These are phyloP conservation scores for Calcarisporium arbuscula DNA, from an alignment of 2,329 filamentous ascomycete genomes.

Conservation along the genomic window DNA sequence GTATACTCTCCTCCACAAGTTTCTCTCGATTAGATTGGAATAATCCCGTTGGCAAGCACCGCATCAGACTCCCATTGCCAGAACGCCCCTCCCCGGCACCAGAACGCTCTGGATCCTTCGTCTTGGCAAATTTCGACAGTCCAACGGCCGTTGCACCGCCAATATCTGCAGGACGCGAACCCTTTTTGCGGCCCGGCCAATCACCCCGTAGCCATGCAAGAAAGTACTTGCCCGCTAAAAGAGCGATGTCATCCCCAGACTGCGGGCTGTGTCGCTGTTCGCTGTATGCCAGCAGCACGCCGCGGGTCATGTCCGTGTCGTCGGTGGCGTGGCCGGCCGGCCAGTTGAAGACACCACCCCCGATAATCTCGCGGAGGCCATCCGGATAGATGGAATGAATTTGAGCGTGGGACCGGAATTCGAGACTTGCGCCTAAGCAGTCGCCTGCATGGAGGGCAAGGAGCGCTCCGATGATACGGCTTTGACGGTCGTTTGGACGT, in stretches of 20 bases:
- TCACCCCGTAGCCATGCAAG: conserved; percentile 34
- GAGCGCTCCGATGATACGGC: conserved; percentile 34
- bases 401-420: conserved; percentile 30
- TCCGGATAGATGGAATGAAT: conserved; percentile 28
- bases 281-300: conserved; percentile 36
- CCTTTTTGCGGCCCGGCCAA: conserved; percentile 33
- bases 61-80: conserved; percentile 42
- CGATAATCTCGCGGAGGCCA: conserved; percentile 34
- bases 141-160: conserved; percentile 32
- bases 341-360: conserved; percentile 38
- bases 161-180: conserved; percentile 29
- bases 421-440: conserved; percentile 37
- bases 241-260: conserved; percentile 21
- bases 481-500: too few species aligned
- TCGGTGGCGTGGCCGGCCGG: conserved; percentile 38
- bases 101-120: conserved; percentile 20
- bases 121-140: conserved; percentile 20
- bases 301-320: conserved; percentile 41
- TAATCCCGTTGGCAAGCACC: conserved; percentile 38
- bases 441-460: conserved; percentile 41
- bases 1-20: conserved; percentile 24
- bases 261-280: conserved; percentile 11
- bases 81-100: conserved; percentile 32
- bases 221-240: conserved; percentile 30
- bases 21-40: conserved; percentile 24